Evolutionary conservation across 2,329 filamentous ascomycete species (phyloP), one percentile per base, ranked within the genome.

Genomic region (Alternaria burnsii): DNA sequence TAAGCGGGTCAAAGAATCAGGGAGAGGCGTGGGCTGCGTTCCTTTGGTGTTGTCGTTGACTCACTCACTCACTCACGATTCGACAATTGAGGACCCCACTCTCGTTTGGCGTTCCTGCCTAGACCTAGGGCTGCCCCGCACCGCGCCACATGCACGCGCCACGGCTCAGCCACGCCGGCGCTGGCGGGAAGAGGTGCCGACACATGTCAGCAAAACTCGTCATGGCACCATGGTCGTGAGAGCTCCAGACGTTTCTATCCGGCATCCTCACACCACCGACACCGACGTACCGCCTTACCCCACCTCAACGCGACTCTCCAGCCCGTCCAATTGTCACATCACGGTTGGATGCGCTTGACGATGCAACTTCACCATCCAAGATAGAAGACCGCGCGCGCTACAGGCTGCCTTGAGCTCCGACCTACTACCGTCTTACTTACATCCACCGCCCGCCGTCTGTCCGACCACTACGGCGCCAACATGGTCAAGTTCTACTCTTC

Each of bases 401-500:
- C 48, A 67, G 62, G 63, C 46, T 65, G 66, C 60, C 57, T 59
- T 42, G 55, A 67, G 55, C 68, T 67, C 58, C 59, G 63, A 57
- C 26, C 38, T 44, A 51, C 46, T 43, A 53, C 50, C 54, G 55
- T 40, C 48, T 51, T 48, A 10, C 52, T 20, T 36, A 5, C 32
- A 36, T 36, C 32, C 44, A 42, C 47, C 28, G 46, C 47, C 46
- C 3, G 7, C 24, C 24, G 24, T 26, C 24, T 26, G 24, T 10
- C 16, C 4, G 54, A 52, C 1, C 42, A 41, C 38, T 12, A 18
- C 14, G 30, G 63, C 41, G 41, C 20, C 53, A 48, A 40, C 16
- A 85, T 85, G 83, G 83, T 85, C 68, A 84, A 84, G 74, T 83
- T 84, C 78, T 84, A 84, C 78, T 79, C 78, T 47, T 78, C 75